These are phyloP conservation scores for Astragalus glycyphyllos DNA, from an alignment of 306 rosid species.

Conservation along the genomic window DNA sequence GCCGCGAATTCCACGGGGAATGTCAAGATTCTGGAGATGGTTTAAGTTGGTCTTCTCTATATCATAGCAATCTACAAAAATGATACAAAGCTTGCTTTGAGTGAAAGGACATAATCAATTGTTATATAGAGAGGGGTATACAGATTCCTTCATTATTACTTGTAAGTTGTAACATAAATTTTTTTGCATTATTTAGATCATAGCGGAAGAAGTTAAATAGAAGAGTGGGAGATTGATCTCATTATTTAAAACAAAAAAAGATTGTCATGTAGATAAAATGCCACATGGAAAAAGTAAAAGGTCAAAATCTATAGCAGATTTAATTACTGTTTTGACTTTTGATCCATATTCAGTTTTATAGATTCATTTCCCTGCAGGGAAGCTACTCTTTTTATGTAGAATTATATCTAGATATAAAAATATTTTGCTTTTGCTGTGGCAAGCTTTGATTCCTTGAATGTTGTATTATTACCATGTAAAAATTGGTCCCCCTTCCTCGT, in stretches of 20 bases:
- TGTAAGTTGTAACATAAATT: constrained; percentile 58
- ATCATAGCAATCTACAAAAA: constrained; percentile 32
- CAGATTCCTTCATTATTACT: constrained; percentile 50
- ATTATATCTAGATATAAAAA: constrained; percentile 20
- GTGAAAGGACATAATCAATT: constrained; percentile 43
- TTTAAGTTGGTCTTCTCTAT: constrained; percentile 45
- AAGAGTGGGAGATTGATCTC: constrained; percentile 57
- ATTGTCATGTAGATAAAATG: constrained; percentile 49
- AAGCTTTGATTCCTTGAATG: constrained; percentile 21
- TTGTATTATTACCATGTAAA: neutral
- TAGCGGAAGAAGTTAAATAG: constrained; percentile 58
- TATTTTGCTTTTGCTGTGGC: constrained; percentile 21
- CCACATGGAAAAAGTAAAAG: constrained; percentile 38
- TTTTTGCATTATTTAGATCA: constrained; percentile 70
- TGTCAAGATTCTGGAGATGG: constrained; percentile 95
- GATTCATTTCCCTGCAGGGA: constrained; percentile 25
- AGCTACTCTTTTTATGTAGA: constrained; percentile 33
- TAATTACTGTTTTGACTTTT: constrained; percentile 41
- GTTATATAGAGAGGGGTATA: constrained; percentile 46
- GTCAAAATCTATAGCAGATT: constrained; percentile 52
- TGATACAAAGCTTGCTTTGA: constrained; percentile 37
- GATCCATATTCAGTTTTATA: constrained; percentile 45
- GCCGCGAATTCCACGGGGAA: constrained; percentile 97
- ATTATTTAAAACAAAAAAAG: neutral
- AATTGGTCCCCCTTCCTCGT: neutral